Evolutionary conservation across 2,329 filamentous ascomycete species (phyloP).

Genomic region (Annulohypoxylon truncatum): DNA sequence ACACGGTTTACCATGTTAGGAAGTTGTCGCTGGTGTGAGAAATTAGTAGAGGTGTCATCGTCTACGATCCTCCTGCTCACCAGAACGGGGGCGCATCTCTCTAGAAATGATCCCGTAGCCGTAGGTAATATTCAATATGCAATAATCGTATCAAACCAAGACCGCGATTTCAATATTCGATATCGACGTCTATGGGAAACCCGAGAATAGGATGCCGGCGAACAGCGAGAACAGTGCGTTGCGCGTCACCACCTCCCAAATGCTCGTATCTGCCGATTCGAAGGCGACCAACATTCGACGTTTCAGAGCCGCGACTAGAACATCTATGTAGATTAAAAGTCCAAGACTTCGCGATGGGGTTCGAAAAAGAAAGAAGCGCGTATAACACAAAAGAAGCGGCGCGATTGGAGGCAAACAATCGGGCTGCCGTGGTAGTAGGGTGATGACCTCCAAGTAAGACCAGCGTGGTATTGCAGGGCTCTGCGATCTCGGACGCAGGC

Average conservation of each 20-base stretch:
- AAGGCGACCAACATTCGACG: slow-evolving; percentile 5
- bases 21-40: not conserved
- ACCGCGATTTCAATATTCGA: not conserved
- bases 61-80: not conserved
- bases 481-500: slow-evolving; percentile 40
- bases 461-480: slow-evolving; percentile 31
- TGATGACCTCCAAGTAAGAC: slow-evolving; percentile 38
- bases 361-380: not conserved
- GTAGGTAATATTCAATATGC: not conserved
- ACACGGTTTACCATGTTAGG: not conserved
- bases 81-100: not conserved
- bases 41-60: slow-evolving; percentile 1
- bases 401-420: slow-evolving; percentile 4
- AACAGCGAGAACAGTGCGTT: not conserved
- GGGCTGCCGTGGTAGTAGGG: slow-evolving; percentile 17
- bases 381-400: not conserved
- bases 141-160: not conserved
- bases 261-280: slow-evolving; percentile 15
- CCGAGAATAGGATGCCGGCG: not conserved
- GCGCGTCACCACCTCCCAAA: not conserved
- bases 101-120: not conserved
- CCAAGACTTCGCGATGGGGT: not conserved
- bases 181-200: not conserved
- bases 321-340: slow-evolving; percentile 6
- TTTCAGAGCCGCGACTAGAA: not conserved